Evolutionary conservation across 371 early-diverging fungal species (phyloP), one percentile per base, ranked within the genome.

Genomic region (Mortierella sp.): DNA sequence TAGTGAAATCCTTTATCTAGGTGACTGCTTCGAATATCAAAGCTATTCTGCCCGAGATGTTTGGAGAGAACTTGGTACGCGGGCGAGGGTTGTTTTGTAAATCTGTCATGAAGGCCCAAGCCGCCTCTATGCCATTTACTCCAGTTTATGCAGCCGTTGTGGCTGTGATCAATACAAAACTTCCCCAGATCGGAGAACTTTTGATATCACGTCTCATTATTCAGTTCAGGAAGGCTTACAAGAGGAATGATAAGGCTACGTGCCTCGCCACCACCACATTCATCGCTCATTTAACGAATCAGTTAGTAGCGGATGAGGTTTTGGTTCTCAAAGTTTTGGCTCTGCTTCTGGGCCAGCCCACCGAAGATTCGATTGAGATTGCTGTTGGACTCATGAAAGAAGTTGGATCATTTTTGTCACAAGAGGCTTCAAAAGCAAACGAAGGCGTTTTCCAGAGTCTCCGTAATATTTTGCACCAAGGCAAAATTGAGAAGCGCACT

Each of bases 301-400:
- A 99, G 70, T 86, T 92, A 28, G 93, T 99, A 9, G 94, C 90
- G 0, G 92, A 97, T 78, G 98, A 98, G 79, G 90, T 98, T 52
- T 78, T 98, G 24, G 95, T 96, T 0, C 88, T 98, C 68, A 94
- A 98, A 80, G 90, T 97, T 22, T 84, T 98, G 58, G 90, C 92
- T 2, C 84, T 98, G 43, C 86, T 98, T 40, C 86, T 98, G 32
- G 97, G 97, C 83, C 89, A 92, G 24, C 97, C 98, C 5, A 99
- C 99, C 0, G 96, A 97, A 72, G 98, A 99, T 86, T 96, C 97
- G 32, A 97, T 99, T 0, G 98, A 98, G 71, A 94, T 98, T 60
- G 98, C 97, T 4, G 98, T 99, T n/a, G 96, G 96, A 3, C 96
- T 98, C 78, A 94, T 96, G 90, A 92, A 94, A 55, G 97, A 97